A percentile compares a stretch with the other conserved stretches of the same genome.
Evolutionary conservation across 106 monocot genomes (phyloP).

Genomic region (Allium fistulosum): DNA sequence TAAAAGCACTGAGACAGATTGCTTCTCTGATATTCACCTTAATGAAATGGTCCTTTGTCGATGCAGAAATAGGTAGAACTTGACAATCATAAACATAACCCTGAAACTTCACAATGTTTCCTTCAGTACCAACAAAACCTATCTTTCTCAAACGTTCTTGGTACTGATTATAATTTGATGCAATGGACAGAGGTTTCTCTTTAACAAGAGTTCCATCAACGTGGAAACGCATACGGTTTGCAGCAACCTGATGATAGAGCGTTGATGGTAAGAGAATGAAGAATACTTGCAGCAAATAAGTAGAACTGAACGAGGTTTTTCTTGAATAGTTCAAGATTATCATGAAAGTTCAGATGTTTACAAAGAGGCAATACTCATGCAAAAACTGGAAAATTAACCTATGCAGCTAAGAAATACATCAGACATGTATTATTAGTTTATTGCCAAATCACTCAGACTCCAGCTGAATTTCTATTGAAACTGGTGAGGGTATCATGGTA

Average conservation of each 20-base stretch:
- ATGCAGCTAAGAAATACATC: no score
- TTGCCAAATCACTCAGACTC: no score
- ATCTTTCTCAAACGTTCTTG: conserved; percentile 28
- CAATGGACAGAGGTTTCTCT: conserved; percentile 29
- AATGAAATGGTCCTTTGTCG: conserved; percentile 38
- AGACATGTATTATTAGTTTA: no score
- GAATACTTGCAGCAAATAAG: no score
- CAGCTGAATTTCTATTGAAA: no score
- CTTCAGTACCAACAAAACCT: conserved; percentile 45
- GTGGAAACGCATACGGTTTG: conserved; percentile 41
- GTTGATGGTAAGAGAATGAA: background rate
- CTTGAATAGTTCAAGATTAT: no score
- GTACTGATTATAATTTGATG: conserved; percentile 11
- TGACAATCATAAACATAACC: conserved; percentile 52
- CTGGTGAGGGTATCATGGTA: no score
- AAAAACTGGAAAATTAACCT: no score
- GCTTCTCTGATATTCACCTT: conserved; percentile 33
- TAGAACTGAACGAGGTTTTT: no score
- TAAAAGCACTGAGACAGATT: background rate
- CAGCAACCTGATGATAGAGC: conserved; percentile 34
- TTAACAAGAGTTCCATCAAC: conserved; percentile 51
- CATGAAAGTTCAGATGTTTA: no score
- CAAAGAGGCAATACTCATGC: no score
- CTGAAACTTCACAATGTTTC: conserved; percentile 33
- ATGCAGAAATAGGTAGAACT: conserved; percentile 31